These are phyloP conservation scores for Trichosporon sp. DNA, from an alignment of 1,284 basidiomycete species.

Conservation along the genomic window DNA sequence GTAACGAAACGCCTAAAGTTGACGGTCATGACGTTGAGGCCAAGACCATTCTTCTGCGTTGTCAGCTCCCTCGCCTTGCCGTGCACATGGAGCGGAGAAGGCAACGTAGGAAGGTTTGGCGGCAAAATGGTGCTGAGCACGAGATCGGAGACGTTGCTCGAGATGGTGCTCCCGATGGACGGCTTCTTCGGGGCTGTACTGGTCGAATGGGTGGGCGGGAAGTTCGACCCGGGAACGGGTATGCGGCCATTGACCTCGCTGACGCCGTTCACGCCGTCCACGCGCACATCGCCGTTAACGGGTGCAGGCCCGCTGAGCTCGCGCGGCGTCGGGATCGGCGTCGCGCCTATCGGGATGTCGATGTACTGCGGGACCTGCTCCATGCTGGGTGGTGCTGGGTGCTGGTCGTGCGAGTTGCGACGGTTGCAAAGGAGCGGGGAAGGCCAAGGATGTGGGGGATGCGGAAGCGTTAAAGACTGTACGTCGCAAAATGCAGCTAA, in stretches of 20 bases:
- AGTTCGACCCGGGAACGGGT: background rate
- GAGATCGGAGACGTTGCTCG: constrained; percentile 52
- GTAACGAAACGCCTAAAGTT: constrained; percentile 56
- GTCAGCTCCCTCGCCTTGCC: constrained; percentile 42
- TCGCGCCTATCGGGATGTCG: constrained; percentile 12
- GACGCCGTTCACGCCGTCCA: background rate
- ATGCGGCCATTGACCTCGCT: background rate
- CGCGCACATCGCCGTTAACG: background rate
- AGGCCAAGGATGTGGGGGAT: background rate
- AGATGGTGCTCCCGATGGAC: constrained; percentile 25
- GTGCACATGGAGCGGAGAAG: constrained; percentile 24
- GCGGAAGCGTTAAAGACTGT: background rate
- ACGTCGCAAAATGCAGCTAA: background rate
- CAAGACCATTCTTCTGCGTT: constrained; percentile 49
- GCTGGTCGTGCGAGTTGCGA: constrained; percentile 12
- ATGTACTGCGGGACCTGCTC: constrained; percentile 20
- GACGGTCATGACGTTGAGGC: constrained; percentile 50
- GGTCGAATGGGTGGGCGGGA: background rate
- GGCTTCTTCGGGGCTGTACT: background rate
- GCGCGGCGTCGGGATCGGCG: constrained; percentile 20
- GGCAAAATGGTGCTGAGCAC: constrained; percentile 48
- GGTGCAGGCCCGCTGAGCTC: constrained; percentile 15
- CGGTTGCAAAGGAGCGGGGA: background rate
- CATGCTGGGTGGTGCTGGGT: background rate
- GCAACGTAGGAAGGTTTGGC: constrained; percentile 48